A percentile compares a stretch with the other conserved stretches of the same genome.
Evolutionary conservation across 768 basidiomycete species (phyloP).

Genomic region (Pulveroboletus sp.): DNA sequence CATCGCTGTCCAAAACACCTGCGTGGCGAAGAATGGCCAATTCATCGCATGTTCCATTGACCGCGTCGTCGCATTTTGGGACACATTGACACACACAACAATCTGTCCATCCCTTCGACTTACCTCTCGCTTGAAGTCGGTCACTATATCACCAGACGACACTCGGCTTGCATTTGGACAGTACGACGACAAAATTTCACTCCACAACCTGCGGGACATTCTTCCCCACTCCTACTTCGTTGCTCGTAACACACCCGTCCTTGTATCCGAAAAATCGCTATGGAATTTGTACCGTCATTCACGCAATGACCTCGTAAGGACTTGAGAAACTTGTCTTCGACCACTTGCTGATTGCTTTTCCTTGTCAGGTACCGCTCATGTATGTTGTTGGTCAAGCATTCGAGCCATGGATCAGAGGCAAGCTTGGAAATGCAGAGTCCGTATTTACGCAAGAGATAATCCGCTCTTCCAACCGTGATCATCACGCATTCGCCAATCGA

Average conservation of each 20-base stretch:
- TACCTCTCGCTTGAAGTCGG: neutral
- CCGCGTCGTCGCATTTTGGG: conserved; percentile 2
- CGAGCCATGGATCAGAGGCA: conserved; percentile 3
- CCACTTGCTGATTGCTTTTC: neutral
- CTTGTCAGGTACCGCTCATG: conserved; percentile 1
- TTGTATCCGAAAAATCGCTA: neutral
- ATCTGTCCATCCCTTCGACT: neutral
- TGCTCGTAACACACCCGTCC: neutral
- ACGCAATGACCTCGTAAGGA: neutral
- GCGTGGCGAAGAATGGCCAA: conserved; percentile 3
- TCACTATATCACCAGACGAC: conserved; percentile 2
- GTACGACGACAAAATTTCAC: conserved; percentile 1
- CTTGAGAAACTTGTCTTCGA: neutral
- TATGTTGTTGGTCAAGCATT: neutral
- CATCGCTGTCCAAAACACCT: neutral
- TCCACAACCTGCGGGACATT: neutral
- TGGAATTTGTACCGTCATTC: neutral
- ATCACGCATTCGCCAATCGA: conserved; percentile 5
- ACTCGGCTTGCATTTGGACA: conserved; percentile 2
- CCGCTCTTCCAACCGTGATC: neutral
- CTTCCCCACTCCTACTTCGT: conserved; percentile 7
- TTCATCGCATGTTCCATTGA: conserved; percentile 4
- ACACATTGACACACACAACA: neutral
- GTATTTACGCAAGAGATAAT: conserved; percentile 3
- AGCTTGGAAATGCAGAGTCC: conserved; percentile 6